phyloP scores from a whole-genome alignment of 495 filamentous ascomycete species.

The Recurvomyces mirabilis region DNA sequence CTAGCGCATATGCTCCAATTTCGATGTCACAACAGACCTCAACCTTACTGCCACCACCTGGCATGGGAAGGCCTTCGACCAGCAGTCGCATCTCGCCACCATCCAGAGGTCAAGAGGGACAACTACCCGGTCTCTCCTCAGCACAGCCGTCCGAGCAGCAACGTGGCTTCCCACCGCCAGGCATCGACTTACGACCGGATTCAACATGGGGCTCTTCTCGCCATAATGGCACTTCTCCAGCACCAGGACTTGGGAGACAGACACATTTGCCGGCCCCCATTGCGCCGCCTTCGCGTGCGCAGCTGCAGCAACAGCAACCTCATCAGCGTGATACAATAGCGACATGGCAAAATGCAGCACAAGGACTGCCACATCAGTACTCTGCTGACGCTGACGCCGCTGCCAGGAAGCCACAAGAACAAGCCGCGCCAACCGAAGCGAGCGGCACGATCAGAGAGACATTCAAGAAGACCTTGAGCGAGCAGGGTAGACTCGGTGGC shows the following conservation, averaged over 20 bases:
- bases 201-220: slow-evolving; percentile 13
- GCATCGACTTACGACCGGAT: slow-evolving; percentile 15
- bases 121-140: slow-evolving; percentile 11
- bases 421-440: neutral
- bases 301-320: slow-evolving; percentile 3
- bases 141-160: slow-evolving; percentile 3
- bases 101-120: slow-evolving; percentile 5
- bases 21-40: slow-evolving; percentile 9
- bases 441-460: slow-evolving; percentile 18
- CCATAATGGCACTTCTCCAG: slow-evolving; percentile 11
- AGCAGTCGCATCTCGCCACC: slow-evolving; percentile 13
- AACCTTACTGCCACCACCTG: slow-evolving; percentile 13
- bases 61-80: slow-evolving; percentile 4
- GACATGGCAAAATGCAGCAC: slow-evolving; percentile 16
- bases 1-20: slow-evolving; percentile 21
- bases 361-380: slow-evolving; percentile 18
- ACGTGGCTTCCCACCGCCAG: slow-evolving; percentile 13
- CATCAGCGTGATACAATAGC: slow-evolving; percentile 5
- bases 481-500: slow-evolving; percentile 5
- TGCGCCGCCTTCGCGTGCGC: slow-evolving; percentile 23
- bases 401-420: neutral
- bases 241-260: slow-evolving; percentile 13
- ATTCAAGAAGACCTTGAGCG: slow-evolving; percentile 15
- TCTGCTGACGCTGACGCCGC: slow-evolving; percentile 12
- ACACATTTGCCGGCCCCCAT: slow-evolving; percentile 22